Percentiles rank a stretch among this genome's conserved stretches.
These are phyloP conservation scores for Artemisia tridentata DNA, from an alignment of 129 eudicot species.

Conservation along the genomic window DNA sequence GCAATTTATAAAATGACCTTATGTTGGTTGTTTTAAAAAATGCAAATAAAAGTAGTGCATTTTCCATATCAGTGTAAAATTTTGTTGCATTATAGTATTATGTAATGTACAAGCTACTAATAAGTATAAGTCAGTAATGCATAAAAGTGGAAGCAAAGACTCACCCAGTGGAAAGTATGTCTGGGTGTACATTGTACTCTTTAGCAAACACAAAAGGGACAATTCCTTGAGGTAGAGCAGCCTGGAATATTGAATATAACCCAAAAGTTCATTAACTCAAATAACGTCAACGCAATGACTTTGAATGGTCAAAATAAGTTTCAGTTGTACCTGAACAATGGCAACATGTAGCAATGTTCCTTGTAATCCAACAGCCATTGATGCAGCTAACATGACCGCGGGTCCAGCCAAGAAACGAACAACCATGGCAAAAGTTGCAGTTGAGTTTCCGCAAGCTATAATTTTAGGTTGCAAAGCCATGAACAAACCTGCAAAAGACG, in stretches of 20 bases:
- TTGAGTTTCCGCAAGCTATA: conserved; percentile 84
- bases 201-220: conserved; percentile 96
- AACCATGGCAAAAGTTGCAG: conserved; percentile 72
- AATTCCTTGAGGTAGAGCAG: conserved; percentile 94
- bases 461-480: conserved; percentile 94
- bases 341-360: conserved; percentile 80
- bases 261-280: conserved; percentile 10
- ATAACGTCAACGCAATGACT: conserved; percentile 21
- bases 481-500: conserved; percentile 57
- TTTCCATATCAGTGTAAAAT: background rate
- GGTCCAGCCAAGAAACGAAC: conserved; percentile 77
- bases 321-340: conserved; percentile 68
- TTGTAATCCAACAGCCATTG: conserved; percentile 62
- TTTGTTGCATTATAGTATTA: background rate
- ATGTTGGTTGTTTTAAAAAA: too few relatives aligned
- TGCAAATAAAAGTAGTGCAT: too few relatives aligned
- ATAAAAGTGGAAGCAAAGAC: conserved; percentile 5
- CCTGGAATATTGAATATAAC: conserved; percentile 40
- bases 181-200: conserved; percentile 86
- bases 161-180: conserved; percentile 90
- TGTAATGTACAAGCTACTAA: background rate
- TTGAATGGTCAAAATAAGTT: background rate
- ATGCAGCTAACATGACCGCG: conserved; percentile 90
- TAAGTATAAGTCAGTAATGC: conserved; percentile 5
- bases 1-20: too few relatives aligned